These are phyloP conservation scores for Clitoria ternatea DNA, from an alignment of 306 rosid species.

Conservation along the genomic window DNA sequence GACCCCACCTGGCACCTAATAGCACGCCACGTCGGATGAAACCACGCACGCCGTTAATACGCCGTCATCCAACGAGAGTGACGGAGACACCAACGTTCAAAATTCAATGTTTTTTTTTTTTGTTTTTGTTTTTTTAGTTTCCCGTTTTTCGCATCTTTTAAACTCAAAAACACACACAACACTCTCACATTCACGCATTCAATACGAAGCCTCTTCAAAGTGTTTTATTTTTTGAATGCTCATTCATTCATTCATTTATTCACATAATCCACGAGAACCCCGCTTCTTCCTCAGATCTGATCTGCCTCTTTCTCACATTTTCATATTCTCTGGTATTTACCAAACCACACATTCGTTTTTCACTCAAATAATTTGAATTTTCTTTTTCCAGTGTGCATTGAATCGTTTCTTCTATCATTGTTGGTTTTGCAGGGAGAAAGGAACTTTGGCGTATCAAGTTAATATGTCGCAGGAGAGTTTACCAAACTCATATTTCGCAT, in stretches of 20 bases:
- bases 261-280: slow-evolving; percentile 42
- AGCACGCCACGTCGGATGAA: slow-evolving; percentile 32
- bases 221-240: slow-evolving; percentile 57
- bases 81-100: slow-evolving; percentile 44
- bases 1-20: slow-evolving; percentile 9
- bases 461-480: slow-evolving; percentile 72
- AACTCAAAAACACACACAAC: not conserved
- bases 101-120: slow-evolving; percentile 21
- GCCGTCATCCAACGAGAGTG: not conserved
- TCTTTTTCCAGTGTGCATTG: not conserved
- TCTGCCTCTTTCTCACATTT: slow-evolving; percentile 22
- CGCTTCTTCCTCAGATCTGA: slow-evolving; percentile 39
- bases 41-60: slow-evolving; percentile 17
- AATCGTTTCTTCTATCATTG: not conserved
- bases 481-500: slow-evolving; percentile 31
- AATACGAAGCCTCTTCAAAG: slow-evolving; percentile 33
- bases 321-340: too few species aligned
- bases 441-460: too few species aligned
- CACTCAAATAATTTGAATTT: not conserved
- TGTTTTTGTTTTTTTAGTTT: not conserved
- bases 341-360: too few species aligned
- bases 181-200: slow-evolving; percentile 36
- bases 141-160: slow-evolving; percentile 11
- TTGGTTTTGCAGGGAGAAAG: slow-evolving; percentile 7
- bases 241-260: too few species aligned